These are phyloP conservation scores for Ilex aquifolium DNA, from an alignment of 257 asterid species.

Conservation along the genomic window DNA sequence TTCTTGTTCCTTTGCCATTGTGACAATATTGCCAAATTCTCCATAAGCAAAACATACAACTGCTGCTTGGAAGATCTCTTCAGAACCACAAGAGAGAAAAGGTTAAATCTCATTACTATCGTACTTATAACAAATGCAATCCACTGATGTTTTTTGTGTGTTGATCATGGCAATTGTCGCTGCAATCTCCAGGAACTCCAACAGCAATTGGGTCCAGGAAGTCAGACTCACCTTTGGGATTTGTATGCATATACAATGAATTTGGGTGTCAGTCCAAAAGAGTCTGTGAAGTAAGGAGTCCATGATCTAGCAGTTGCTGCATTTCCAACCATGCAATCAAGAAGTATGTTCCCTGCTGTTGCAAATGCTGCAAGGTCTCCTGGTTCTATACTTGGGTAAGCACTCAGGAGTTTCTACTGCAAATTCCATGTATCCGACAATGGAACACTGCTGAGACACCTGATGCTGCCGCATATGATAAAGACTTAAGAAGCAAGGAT, in stretches of 20 bases:
- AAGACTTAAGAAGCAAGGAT: conserved; percentile 52
- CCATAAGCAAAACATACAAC: conserved; percentile 56
- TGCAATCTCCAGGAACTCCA: conserved; percentile 29
- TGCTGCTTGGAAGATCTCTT: conserved; percentile 55
- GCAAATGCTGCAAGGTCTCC: conserved; percentile 59
- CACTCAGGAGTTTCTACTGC: conserved; percentile 51
- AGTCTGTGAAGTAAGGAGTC: conserved; percentile 59
- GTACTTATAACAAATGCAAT: conserved; percentile 53
- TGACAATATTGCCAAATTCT: conserved; percentile 51
- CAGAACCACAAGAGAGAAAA: conserved; percentile 39
- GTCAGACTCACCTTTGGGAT: conserved; percentile 32
- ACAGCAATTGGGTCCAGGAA: conserved; percentile 48
- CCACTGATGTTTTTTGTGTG: conserved; percentile 51
- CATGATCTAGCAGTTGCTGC: conserved; percentile 58
- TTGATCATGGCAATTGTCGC: conserved; percentile 37
- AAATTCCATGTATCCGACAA: conserved; percentile 60
- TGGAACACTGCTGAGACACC: conserved; percentile 65
- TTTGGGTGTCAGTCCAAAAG: conserved; percentile 41
- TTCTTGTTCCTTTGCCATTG: conserved; percentile 59
- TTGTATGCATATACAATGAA: conserved; percentile 40
- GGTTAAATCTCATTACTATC: conserved; percentile 33
- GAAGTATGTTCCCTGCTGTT: conserved; percentile 55
- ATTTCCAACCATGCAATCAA: conserved; percentile 48
- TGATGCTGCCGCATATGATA: conserved; percentile 51
- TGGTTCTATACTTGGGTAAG: conserved; percentile 51